phyloP scores from a whole-genome alignment of 2,329 filamentous ascomycete species.

The Beauveria sp. region DNA sequence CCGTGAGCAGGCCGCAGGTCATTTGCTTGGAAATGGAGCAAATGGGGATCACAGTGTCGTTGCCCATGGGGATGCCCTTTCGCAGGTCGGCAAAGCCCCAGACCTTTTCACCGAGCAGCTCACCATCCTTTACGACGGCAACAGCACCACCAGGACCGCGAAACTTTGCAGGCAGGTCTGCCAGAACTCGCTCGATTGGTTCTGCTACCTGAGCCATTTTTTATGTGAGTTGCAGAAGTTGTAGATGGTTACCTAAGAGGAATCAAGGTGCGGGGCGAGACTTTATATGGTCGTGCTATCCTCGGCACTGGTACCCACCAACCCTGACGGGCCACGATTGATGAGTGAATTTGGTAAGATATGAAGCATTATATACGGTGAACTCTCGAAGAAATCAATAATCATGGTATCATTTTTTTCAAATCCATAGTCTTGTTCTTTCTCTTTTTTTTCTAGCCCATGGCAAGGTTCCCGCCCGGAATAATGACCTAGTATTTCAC shows the following conservation, averaged over 20 bases:
- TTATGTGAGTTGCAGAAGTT: not conserved
- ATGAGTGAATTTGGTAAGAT: not conserved
- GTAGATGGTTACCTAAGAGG: not conserved
- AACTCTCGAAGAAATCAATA: no score
- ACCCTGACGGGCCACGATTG: not conserved
- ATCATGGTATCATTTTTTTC: no score
- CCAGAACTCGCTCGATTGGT: constrained; percentile 6
- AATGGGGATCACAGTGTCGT: constrained; percentile 32
- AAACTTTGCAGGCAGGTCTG: constrained; percentile 10
- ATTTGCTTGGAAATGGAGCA: constrained; percentile 41
- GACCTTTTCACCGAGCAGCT: constrained; percentile 28
- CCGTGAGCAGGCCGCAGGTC: constrained; percentile 29
- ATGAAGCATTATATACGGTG: no score
- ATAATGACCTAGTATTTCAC: no score
- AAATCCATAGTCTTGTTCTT: no score
- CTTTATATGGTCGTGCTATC: not conserved
- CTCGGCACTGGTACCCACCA: not conserved
- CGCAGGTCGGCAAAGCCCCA: constrained; percentile 38
- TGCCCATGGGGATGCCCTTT: constrained; percentile 26
- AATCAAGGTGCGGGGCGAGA: not conserved
- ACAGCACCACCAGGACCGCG: constrained; percentile 35
- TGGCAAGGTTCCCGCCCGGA: no score
- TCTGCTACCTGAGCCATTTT: constrained; percentile 4
- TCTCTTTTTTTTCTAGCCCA: no score
- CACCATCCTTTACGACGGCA: constrained; percentile 34